Evolutionary conservation across 495 filamentous ascomycete genomes (phyloP).

Genomic region (Xylaria acuta): DNA sequence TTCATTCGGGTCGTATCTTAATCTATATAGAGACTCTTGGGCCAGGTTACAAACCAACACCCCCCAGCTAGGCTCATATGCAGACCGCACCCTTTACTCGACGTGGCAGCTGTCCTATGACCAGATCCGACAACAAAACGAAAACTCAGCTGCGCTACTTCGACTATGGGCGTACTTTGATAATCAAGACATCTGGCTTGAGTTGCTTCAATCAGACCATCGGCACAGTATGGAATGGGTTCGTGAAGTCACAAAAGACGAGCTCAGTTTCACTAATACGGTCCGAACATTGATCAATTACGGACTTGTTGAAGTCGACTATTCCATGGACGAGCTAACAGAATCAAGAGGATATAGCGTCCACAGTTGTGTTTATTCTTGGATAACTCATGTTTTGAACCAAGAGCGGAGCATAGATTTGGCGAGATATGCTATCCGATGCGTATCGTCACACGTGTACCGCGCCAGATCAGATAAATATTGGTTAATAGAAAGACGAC

Average conservation of each 20-base stretch:
- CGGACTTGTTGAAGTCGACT: background rate
- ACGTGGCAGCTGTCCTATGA: conserved; percentile 56
- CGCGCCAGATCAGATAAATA: too few relatives aligned
- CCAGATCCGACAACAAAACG: conserved; percentile 45
- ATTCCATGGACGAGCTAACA: background rate
- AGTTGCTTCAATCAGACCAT: background rate
- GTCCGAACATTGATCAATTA: background rate
- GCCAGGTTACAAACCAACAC: background rate
- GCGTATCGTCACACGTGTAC: background rate
- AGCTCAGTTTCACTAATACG: background rate
- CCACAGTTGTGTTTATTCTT: conserved; percentile 2
- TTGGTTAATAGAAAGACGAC: background rate
- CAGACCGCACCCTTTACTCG: conserved; percentile 43
- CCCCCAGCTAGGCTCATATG: background rate
- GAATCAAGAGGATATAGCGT: conserved; percentile 7
- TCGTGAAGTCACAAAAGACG: background rate
- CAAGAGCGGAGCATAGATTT: background rate
- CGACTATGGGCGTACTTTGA: conserved; percentile 2
- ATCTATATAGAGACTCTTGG: background rate
- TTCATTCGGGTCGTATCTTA: background rate
- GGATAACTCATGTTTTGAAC: background rate
- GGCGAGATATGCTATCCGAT: background rate
- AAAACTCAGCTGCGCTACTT: conserved; percentile 12
- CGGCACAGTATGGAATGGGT: background rate
- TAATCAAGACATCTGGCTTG: conserved; percentile 1